A percentile compares a stretch with the other conserved stretches of the same genome.
Conservation (phyloP, 2,329 filamentous ascomycete species). For the Xylariaceae sp. region DNA sequence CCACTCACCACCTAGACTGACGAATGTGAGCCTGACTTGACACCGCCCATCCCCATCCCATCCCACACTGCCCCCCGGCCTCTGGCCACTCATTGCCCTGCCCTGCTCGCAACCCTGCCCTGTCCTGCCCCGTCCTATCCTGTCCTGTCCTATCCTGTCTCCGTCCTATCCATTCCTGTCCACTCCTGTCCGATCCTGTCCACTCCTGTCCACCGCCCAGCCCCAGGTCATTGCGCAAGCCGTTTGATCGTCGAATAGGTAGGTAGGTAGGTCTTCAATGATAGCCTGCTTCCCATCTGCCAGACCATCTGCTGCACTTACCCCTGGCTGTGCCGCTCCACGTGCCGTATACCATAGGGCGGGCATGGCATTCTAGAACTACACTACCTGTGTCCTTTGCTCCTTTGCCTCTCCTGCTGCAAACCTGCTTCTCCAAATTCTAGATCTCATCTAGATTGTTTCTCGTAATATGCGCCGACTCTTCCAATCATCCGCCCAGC, state of each 20-base stretch:
- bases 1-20: background rate
- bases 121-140: background rate
- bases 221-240: background rate
- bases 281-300: constrained; percentile 13
- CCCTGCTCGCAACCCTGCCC: background rate
- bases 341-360: constrained; percentile 17
- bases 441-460: constrained; percentile 15
- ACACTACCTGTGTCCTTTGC: background rate
- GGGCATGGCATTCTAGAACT: constrained; percentile 7
- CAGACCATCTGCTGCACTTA: constrained; percentile 13
- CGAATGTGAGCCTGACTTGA: constrained; percentile 10
- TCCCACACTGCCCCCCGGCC: constrained; percentile 6
- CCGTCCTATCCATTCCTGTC: background rate
- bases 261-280: background rate
- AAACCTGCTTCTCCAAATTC: constrained; percentile 14
- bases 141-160: background rate
- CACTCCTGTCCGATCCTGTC: background rate
- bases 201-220: background rate
- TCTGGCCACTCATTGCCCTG: background rate
- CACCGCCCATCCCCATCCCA: constrained; percentile 12
- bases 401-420: constrained; percentile 6
- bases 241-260: constrained; percentile 11
- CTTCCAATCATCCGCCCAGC: constrained; percentile 20
- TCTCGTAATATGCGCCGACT: constrained; percentile 24
- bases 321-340: constrained; percentile 17